Evolutionary conservation across 306 rosid genomes (phyloP).

Genomic region (Malus fusca): DNA sequence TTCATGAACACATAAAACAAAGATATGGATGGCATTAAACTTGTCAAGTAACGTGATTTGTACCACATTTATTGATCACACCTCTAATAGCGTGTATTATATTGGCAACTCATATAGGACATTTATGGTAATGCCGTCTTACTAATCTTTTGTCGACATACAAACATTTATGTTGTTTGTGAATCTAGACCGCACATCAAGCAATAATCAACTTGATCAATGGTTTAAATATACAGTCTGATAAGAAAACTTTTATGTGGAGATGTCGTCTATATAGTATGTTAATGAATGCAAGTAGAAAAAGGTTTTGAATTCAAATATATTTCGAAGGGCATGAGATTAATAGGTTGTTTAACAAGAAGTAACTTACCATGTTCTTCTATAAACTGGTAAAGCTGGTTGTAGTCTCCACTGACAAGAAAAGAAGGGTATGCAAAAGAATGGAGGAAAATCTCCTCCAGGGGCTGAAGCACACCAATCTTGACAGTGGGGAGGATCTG

Average conservation of each 20-base stretch:
- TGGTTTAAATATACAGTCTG: background rate
- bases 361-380: constrained; percentile 43
- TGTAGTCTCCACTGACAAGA: constrained; percentile 65
- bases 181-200: background rate
- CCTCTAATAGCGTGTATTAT: background rate
- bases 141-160: background rate
- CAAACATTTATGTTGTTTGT: background rate
- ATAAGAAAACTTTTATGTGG: background rate
- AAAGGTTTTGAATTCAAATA: background rate
- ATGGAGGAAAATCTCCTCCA: constrained; percentile 79
- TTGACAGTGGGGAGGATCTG: constrained; percentile 67
- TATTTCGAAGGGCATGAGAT: background rate
- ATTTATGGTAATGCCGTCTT: background rate
- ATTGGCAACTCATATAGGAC: background rate
- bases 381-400: constrained; percentile 42
- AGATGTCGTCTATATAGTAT: background rate
- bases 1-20: background rate
- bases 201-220: background rate
- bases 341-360: no score
- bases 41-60: background rate
- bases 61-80: background rate
- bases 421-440: constrained; percentile 67
- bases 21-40: background rate
- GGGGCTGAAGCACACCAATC: constrained; percentile 63
- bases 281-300: background rate